phyloP scores from a whole-genome alignment of 1,284 basidiomycete genomes.

The Athelia psychrophila region DNA sequence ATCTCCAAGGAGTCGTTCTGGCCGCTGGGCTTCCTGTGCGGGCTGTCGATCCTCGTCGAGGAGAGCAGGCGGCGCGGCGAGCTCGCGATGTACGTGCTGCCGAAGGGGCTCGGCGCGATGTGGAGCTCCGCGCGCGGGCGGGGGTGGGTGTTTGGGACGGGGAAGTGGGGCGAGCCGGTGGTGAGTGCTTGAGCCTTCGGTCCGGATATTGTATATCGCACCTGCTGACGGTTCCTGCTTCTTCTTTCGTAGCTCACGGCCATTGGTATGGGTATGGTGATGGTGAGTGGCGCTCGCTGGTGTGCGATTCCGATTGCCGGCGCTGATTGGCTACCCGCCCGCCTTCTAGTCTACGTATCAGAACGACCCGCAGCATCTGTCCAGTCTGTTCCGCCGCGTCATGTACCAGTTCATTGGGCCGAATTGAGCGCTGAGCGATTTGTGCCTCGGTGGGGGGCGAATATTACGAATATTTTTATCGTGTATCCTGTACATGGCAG shows the following conservation, averaged over 20 bases:
- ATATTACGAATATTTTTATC: too few relatives aligned
- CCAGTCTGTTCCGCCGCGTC: conserved; percentile 82
- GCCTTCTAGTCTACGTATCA: conserved; percentile 40
- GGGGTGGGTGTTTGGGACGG: conserved; percentile 74
- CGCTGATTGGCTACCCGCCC: background rate
- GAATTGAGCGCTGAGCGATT: conserved; percentile 51
- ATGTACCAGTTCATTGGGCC: conserved; percentile 93
- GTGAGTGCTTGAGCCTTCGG: conserved; percentile 34
- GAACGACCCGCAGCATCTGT: conserved; percentile 88
- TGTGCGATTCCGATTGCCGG: conserved; percentile 3
- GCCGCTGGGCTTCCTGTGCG: conserved; percentile 75
- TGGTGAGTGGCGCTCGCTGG: conserved; percentile 66
- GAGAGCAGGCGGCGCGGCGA: conserved; percentile 80
- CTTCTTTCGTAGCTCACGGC: conserved; percentile 47
- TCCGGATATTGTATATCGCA: too few relatives aligned
- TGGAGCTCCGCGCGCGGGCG: conserved; percentile 84
- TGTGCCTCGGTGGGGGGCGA: too few relatives aligned
- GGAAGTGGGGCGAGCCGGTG: conserved; percentile 67
- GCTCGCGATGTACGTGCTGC: conserved; percentile 93
- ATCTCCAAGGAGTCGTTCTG: conserved; percentile 73
- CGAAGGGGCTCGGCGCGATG: conserved; percentile 86
- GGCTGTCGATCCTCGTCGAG: conserved; percentile 83
- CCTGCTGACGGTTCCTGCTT: conserved; percentile 4
- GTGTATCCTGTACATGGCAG: too few relatives aligned
- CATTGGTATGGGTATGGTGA: conserved; percentile 89